A percentile compares a stretch with the other conserved stretches of the same genome.
Evolutionary conservation across 768 basidiomycete species (phyloP).

Genomic region (Pisolithus orientalis): DNA sequence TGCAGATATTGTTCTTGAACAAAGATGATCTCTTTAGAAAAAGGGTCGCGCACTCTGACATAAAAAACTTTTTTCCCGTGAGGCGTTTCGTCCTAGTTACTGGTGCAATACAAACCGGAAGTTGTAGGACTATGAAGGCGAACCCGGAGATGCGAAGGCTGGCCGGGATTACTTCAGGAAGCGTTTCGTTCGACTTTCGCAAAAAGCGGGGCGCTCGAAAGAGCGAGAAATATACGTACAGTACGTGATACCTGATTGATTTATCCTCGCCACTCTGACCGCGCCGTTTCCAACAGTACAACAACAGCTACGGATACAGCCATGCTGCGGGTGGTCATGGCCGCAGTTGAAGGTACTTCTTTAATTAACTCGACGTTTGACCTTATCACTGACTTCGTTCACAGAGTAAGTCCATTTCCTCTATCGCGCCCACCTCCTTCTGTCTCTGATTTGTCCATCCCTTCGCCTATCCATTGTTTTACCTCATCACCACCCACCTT

Average conservation of each 20-base stretch:
- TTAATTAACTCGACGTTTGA: neutral
- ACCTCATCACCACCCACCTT: neutral
- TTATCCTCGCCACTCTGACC: constrained; percentile 6
- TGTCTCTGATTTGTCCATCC: constrained; percentile 11
- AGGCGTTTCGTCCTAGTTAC: constrained; percentile 11
- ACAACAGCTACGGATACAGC: constrained; percentile 90
- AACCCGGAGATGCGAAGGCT: constrained; percentile 60
- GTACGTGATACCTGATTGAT: constrained; percentile 40
- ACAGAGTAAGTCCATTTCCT: constrained; percentile 57
- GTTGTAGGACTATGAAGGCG: constrained; percentile 76
- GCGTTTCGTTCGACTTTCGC: constrained; percentile 75
- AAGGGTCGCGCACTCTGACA: constrained; percentile 77
- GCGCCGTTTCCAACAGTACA: constrained; percentile 40
- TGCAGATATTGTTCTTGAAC: constrained; percentile 88
- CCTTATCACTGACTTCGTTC: constrained; percentile 11
- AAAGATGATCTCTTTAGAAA: constrained; percentile 90
- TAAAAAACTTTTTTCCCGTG: constrained; percentile 86
- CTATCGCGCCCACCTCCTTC: constrained; percentile 6
- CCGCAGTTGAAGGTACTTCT: constrained; percentile 84
- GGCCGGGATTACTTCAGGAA: constrained; percentile 89
- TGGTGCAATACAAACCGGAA: neutral
- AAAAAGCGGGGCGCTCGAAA: constrained; percentile 78
- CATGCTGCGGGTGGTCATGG: constrained; percentile 87
- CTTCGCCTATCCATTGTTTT: constrained; percentile 4
- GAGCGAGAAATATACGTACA: constrained; percentile 92